phyloP scores from a whole-genome alignment of 2,329 filamentous ascomycete genomes.

The Calonectria fujianensis region DNA sequence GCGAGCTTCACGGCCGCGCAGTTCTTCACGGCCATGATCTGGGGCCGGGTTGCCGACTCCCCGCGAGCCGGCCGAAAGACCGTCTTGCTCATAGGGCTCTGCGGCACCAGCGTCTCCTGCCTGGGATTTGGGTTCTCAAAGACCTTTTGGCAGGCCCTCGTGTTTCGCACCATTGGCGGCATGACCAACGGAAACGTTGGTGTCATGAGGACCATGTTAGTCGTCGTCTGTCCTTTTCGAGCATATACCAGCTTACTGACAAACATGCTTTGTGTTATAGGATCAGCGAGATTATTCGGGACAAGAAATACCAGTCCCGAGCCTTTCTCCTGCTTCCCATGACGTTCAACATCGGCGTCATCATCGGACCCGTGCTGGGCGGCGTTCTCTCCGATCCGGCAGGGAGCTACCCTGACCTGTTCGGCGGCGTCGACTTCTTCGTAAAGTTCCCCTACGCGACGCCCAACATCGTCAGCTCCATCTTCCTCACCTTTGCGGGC shows the following conservation, averaged over 20 bases:
- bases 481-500: slow-evolving; percentile 67
- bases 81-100: slow-evolving; percentile 84
- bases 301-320: slow-evolving; percentile 78
- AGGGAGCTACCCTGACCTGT: slow-evolving; percentile 72
- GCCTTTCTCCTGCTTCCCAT: slow-evolving; percentile 87
- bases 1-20: slow-evolving; percentile 89
- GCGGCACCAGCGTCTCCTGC: slow-evolving; percentile 73
- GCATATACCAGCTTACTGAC: slow-evolving; percentile 3
- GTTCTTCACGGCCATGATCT: slow-evolving; percentile 87
- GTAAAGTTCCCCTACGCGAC: slow-evolving; percentile 71
- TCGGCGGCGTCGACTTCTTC: slow-evolving; percentile 69
- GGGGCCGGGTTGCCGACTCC: slow-evolving; percentile 82
- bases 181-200: slow-evolving; percentile 84
- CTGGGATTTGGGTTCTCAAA: slow-evolving; percentile 79
- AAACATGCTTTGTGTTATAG: slow-evolving; percentile 37
- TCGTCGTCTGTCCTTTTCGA: slow-evolving; percentile 34
- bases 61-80: slow-evolving; percentile 82
- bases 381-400: slow-evolving; percentile 81
- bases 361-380: slow-evolving; percentile 81
- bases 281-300: slow-evolving; percentile 82
- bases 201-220: slow-evolving; percentile 82
- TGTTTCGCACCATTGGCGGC: slow-evolving; percentile 81
- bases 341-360: slow-evolving; percentile 82
- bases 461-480: slow-evolving; percentile 72
- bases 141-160: slow-evolving; percentile 81